phyloP scores from a whole-genome alignment of 805 yeast genomes.

The Blastobotrys muscicola region DNA sequence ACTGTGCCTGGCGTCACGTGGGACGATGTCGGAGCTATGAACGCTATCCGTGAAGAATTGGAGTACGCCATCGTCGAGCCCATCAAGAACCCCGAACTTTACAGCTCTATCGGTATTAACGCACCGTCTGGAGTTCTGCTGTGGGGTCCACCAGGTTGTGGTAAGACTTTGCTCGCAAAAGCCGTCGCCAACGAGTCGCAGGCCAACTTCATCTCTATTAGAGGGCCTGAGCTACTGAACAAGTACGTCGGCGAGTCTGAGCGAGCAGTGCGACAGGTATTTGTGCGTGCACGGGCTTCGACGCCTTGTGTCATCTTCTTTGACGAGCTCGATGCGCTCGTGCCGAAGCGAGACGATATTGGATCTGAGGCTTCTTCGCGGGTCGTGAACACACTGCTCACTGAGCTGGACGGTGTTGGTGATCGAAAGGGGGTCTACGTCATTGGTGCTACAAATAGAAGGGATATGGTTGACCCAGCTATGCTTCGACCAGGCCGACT shows the following conservation, averaged over 20 bases:
- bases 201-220: slow-evolving; percentile 90
- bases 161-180: slow-evolving; percentile 90
- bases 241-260: slow-evolving; percentile 97
- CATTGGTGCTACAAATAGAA: slow-evolving; percentile 93
- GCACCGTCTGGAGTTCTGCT: slow-evolving; percentile 95
- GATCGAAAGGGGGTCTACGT: slow-evolving; percentile 91
- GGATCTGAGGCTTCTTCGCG: slow-evolving; percentile 84
- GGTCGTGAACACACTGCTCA: slow-evolving; percentile 87
- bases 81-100: slow-evolving; percentile 82
- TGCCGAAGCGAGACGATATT: slow-evolving; percentile 85
- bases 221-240: slow-evolving; percentile 91
- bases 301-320: slow-evolving; percentile 91
- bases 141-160: slow-evolving; percentile 99
- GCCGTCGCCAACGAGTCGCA: slow-evolving; percentile 97
- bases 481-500: slow-evolving; percentile 95
- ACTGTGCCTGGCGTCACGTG: slow-evolving; percentile 97
- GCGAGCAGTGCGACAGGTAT: slow-evolving; percentile 86
- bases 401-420: slow-evolving; percentile 90
- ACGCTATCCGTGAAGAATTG: slow-evolving; percentile 71
- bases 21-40: slow-evolving; percentile 88
- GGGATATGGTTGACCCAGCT: slow-evolving; percentile 97
- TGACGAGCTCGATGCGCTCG: slow-evolving; percentile 93
- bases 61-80: slow-evolving; percentile 98
- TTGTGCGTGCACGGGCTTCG: slow-evolving; percentile 84
- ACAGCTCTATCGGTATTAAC: slow-evolving; percentile 81